Base-by-base conservation (phyloP, 2,329 filamentous ascomycete species). In the Alternaria ethzedia region DNA sequence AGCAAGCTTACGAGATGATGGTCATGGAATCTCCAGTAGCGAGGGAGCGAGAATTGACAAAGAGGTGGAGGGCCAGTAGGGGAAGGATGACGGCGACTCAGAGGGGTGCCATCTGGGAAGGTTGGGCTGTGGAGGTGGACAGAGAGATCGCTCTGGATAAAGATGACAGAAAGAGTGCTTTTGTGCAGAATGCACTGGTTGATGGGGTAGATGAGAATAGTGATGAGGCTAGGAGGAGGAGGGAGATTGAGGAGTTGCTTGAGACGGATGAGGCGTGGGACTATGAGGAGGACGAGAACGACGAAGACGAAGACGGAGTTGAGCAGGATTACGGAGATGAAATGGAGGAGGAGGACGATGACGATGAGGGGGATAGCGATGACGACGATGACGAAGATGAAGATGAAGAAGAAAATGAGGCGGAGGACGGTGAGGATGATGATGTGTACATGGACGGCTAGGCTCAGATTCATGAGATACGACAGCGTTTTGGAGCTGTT, bases 81-180 rank as follows among this genome's bases (percentile, higher is more conserved):
- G 75, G 75, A 0, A 68, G 65, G 13, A 67, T 78, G 70, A 72
- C 61, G 28, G 61, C 21, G 45, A 52, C 10, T 36, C 61, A 67
- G 28, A 64, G 75, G 9, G 77, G 75, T 5, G 65, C 67, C 25
- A 70, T 79, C 30, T 79, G 77, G 77, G 77, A 79, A 63, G 77
- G 77, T 0, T 78, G 72, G 72, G 76, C 68, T 3, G 61, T 70
- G 6, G 56, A 32, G 32, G 15, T 77, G 6, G 70, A 73, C 55
- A 36, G 23, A 6, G 61, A 23, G 12, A 60, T 79, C 50, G 59
- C 59, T 32, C 67, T 78, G 72, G 58, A 17, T 21, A 54, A 20
- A 7, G 51, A 45, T 41, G 74, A 78, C 59, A 69, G 76, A 54
- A 58, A 45, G 21, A 70, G 70, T 23, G 67, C 64, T 13, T 26